Evolutionary conservation across 2,329 filamentous ascomycete genomes (phyloP).

Genomic region (Fulvia fulva): DNA sequence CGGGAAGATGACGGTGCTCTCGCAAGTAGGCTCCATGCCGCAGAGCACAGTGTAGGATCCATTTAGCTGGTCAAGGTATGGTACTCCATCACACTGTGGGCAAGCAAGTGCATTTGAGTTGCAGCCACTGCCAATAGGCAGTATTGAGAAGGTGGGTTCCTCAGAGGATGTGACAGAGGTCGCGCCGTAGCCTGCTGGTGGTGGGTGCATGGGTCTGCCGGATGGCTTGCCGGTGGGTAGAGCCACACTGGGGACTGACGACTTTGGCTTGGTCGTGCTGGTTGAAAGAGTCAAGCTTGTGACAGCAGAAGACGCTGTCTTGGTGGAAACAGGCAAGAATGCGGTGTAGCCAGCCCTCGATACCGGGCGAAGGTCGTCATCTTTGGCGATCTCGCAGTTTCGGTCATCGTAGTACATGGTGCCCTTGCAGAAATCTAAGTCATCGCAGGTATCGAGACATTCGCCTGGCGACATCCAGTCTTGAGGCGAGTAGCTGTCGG

Average conservation of each 20-base stretch:
- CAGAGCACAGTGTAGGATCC: constrained; percentile 25
- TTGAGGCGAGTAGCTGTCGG: constrained; percentile 20
- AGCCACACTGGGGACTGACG: background rate
- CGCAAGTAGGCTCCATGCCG: constrained; percentile 22
- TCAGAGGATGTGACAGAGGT: constrained; percentile 4
- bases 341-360: constrained; percentile 21
- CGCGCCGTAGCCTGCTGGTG: background rate
- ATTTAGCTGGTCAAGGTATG: constrained; percentile 23
- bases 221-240: background rate
- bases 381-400: constrained; percentile 26
- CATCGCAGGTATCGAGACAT: constrained; percentile 21
- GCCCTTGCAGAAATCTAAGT: constrained; percentile 20
- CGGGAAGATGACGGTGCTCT: constrained; percentile 10
- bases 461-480: constrained; percentile 19
- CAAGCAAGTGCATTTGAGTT: constrained; percentile 18
- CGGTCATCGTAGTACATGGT: constrained; percentile 22
- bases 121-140: constrained; percentile 18
- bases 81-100: constrained; percentile 22
- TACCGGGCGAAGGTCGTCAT: constrained; percentile 13
- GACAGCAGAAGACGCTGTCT: background rate
- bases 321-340: constrained; percentile 24
- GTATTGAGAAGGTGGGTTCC: constrained; percentile 16
- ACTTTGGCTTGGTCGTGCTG: background rate
- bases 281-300: background rate
- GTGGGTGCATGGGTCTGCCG: background rate